These are phyloP conservation scores for Metschnikowia cubensis DNA, from an alignment of 805 yeast species.

Conservation along the genomic window DNA sequence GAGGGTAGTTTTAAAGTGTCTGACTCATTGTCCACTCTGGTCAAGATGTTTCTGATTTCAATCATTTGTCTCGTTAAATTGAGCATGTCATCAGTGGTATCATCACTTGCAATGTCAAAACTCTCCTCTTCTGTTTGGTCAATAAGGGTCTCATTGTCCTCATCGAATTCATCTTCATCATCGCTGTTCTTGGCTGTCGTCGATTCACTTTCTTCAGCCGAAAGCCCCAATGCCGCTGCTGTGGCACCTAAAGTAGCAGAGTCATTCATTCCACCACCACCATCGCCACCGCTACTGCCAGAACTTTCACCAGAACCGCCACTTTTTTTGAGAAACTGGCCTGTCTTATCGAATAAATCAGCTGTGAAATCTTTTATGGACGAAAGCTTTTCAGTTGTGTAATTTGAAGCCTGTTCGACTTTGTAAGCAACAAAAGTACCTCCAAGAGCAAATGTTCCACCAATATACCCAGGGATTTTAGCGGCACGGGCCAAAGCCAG, in stretches of 20 bases:
- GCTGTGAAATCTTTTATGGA: slow-evolving; percentile 61
- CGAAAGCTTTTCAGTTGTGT: slow-evolving; percentile 62
- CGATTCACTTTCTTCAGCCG: slow-evolving; percentile 33
- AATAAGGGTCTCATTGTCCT: slow-evolving; percentile 46
- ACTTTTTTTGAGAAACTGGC: slow-evolving; percentile 38
- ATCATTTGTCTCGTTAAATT: slow-evolving; percentile 94
- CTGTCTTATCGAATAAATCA: slow-evolving; percentile 46
- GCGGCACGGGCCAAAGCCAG: slow-evolving; percentile 52
- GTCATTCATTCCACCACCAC: slow-evolving; percentile 30
- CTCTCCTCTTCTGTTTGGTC: slow-evolving; percentile 34
- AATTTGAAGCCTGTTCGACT: slow-evolving; percentile 78
- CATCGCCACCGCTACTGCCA: slow-evolving; percentile 23
- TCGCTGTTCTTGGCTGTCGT: slow-evolving; percentile 20
- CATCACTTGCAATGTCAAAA: slow-evolving; percentile 44
- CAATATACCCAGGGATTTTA: slow-evolving; percentile 74
- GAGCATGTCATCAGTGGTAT: slow-evolving; percentile 76
- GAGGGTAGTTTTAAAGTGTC: slow-evolving; percentile 84
- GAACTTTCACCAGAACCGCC: slow-evolving; percentile 11
- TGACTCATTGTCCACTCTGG: slow-evolving; percentile 62
- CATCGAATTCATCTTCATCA: slow-evolving; percentile 43
- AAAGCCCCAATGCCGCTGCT: slow-evolving; percentile 50
- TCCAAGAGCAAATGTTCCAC: slow-evolving; percentile 91
- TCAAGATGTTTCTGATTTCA: slow-evolving; percentile 79
- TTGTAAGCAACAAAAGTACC: slow-evolving; percentile 91
- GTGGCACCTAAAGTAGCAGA: slow-evolving; percentile 46